Conservation (phyloP, 2,329 filamentous ascomycete species). For the Dactylellina leptospora region DNA sequence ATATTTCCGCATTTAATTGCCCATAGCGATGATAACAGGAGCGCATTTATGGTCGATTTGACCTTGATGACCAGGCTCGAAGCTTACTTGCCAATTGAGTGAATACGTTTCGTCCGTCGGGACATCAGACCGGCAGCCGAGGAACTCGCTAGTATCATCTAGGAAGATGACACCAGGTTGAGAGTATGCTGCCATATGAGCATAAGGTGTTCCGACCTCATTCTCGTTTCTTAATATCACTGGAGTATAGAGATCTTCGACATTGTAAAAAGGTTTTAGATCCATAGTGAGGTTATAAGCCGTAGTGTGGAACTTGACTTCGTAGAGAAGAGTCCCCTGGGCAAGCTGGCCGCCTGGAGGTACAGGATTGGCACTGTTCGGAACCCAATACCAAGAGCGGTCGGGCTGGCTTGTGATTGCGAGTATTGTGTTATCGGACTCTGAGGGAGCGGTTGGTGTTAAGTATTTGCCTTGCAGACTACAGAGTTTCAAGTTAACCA, state of each 20-base stretch:
- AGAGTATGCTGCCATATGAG: constrained; percentile 22
- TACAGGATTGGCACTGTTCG: constrained; percentile 45
- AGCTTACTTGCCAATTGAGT: constrained; percentile 35
- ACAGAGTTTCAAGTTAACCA: not conserved
- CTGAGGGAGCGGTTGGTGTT: not conserved
- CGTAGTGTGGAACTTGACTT: constrained; percentile 39
- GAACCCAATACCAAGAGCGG: constrained; percentile 49
- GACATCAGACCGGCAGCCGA: constrained; percentile 9
- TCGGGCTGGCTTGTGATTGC: constrained; percentile 17
- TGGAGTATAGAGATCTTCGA: constrained; percentile 23
- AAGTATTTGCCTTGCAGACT: constrained; percentile 35
- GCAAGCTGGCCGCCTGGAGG: constrained; percentile 31
- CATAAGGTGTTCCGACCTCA: constrained; percentile 18
- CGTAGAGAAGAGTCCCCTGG: constrained; percentile 40
- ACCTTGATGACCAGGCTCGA: constrained; percentile 16
- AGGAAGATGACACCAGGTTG: constrained; percentile 14
- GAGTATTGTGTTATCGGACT: constrained; percentile 19
- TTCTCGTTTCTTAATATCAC: constrained; percentile 33
- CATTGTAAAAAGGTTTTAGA: constrained; percentile 14
- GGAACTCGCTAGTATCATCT: constrained; percentile 30
- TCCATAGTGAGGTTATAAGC: constrained; percentile 46
- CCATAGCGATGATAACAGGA: constrained; percentile 19
- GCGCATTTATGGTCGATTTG: constrained; percentile 31
- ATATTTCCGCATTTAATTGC: not conserved
- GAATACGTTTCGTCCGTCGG: constrained; percentile 17